Evolutionary conservation across 164 flowering plant genomes (phyloP), one percentile per base, ranked within the genome.

Genomic region (Akebia trifoliata): DNA sequence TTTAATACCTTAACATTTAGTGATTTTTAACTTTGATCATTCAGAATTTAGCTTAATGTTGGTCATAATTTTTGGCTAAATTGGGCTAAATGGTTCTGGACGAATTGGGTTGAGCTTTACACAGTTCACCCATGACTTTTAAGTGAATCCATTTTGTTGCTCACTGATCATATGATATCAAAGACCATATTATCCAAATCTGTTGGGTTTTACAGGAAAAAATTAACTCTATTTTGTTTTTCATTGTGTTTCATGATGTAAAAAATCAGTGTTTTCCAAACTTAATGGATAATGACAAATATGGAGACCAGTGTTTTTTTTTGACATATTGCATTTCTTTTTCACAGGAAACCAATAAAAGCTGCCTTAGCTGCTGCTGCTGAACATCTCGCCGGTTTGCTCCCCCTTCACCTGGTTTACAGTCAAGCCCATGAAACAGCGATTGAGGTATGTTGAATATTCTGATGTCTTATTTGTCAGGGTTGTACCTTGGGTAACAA

Each of bases 351-450:
- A 67, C 97, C 99, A n/a, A 65, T 85, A 30, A 94, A 94, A 79
- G 91, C 99, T 78, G 96, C 93, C 39, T 38, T 90, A 61, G 89
- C 95, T 75, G 82, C 97, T 74, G 81, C 85, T 63, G 74, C 95
- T 59, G 97, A 87, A 65, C 99, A 90, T 77, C 74, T 90, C 25
- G 95, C 97, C 58, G 99, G 99, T 62, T 73, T 94, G 77, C 89
- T 94, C 70, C 97, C 99, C 38, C 91, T 79, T 71, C 97, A 90
- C 72, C 86, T 94, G 64, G 90, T 82, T 54, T 85, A 94, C 74
- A 88, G 99, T 67, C 95, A 81, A 34, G 95, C 97, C 60, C 97
- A 94, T 76, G 93, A 86, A 79, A 85, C 82, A 66, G 97, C 93
- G 39, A 75, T 88, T 69, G 97, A 94, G 97, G 99, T 90, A 68